Percentiles rank a stretch among this genome's conserved stretches.
Conservation (phyloP, 1,139 yeast genomes). For the Debaryomycetaceae sp. region DNA sequence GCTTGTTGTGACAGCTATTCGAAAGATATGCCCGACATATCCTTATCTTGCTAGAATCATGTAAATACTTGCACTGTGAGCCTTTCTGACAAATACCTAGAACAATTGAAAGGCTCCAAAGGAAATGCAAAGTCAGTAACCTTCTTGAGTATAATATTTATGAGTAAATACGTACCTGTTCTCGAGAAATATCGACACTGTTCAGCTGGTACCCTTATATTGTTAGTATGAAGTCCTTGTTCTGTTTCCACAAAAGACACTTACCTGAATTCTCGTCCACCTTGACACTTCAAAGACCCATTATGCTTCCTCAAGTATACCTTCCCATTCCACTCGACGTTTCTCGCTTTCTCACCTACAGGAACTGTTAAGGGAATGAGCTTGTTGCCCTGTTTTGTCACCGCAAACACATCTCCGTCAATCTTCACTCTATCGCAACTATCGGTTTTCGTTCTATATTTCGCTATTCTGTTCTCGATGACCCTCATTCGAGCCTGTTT, state of each 20-base stretch:
- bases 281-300: constrained; percentile 26
- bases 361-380: constrained; percentile 28
- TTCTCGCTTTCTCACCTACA: constrained; percentile 12
- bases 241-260: constrained; percentile 2
- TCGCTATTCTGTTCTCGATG: constrained; percentile 17
- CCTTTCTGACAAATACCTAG: constrained; percentile 55
- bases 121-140: constrained; percentile 16
- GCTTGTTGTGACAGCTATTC: constrained; percentile 44
- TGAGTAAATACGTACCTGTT: constrained; percentile 33
- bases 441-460: constrained; percentile 26
- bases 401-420: constrained; percentile 32
- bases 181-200: constrained; percentile 40
- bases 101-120: constrained; percentile 19
- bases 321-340: constrained; percentile 28
- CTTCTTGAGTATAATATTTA: background rate
- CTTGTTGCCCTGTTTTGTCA: constrained; percentile 29
- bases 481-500: constrained; percentile 10
- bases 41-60: constrained; percentile 48
- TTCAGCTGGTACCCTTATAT: constrained; percentile 13
- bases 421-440: constrained; percentile 36
- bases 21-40: constrained; percentile 52
- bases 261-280: constrained; percentile 11
- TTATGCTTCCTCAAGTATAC: constrained; percentile 20
- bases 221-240: constrained; percentile 14
- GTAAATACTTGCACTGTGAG: constrained; percentile 52